phyloP scores from a whole-genome alignment of 352 stramenopile genomes.

The Globisporangium okanoganense region DNA sequence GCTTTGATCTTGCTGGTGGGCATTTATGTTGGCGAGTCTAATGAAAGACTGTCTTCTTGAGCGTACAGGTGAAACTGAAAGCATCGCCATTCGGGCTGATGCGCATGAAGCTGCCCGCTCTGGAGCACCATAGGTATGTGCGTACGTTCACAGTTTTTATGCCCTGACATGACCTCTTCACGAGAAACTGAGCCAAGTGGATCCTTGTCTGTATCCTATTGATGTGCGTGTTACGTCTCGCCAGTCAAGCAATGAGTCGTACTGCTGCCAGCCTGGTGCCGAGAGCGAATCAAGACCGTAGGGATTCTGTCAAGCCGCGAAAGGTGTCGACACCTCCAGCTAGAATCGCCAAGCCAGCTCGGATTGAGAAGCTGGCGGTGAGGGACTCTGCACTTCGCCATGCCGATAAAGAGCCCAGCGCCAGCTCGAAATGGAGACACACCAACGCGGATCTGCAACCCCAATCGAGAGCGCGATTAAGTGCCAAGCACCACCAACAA shows the following conservation, averaged over 20 bases:
- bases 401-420: too few species aligned
- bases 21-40: too few species aligned
- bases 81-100: background rate
- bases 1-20: too few species aligned
- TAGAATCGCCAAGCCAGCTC: background rate
- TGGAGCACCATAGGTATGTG: background rate
- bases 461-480: too few species aligned
- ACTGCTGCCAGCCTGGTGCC: background rate
- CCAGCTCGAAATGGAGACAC: too few species aligned
- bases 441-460: too few species aligned
- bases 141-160: background rate
- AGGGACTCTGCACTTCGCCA: too few species aligned
- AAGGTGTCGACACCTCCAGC: background rate
- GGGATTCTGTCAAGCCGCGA: background rate
- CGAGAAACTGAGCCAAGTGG: too few species aligned
- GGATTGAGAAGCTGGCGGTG: background rate
- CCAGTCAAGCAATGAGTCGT: background rate
- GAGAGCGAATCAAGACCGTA: background rate
- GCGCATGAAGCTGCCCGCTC: slow-evolving; percentile 6
- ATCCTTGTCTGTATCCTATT: too few species aligned
- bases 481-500: background rate
- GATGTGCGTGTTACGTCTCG: too few species aligned
- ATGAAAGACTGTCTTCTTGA: too few species aligned
- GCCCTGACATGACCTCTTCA: too few species aligned
- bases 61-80: background rate